Percentiles rank a stretch among this genome's conserved stretches.
Conservation (phyloP, 2,329 filamentous ascomycete species). For the Pseudogymnoascus destructans region DNA sequence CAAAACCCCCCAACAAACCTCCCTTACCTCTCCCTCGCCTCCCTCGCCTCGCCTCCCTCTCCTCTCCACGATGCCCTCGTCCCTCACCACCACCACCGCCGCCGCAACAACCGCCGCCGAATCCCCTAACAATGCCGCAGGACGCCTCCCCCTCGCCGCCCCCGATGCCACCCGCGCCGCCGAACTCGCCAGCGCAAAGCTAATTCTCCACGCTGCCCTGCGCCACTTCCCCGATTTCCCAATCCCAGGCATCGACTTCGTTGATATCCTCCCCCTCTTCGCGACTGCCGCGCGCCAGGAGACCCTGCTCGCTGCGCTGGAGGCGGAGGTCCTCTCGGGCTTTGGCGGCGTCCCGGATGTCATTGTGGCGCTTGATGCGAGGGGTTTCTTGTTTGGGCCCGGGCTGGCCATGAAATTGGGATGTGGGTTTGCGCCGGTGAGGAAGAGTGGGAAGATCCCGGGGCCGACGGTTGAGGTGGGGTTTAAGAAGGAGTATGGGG, state of each 20-base stretch:
- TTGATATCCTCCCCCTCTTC: conserved; percentile 97
- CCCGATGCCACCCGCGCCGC: conserved; percentile 24
- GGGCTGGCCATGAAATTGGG: conserved; percentile 71
- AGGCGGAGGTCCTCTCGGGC: conserved; percentile 61
- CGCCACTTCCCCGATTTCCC: conserved; percentile 89
- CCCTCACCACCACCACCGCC: background rate
- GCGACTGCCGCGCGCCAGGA: conserved; percentile 61
- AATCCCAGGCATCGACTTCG: conserved; percentile 82
- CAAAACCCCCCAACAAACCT: background rate
- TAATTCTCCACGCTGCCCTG: conserved; percentile 58
- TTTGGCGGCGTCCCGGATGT: conserved; percentile 62
- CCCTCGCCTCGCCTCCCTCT: background rate
- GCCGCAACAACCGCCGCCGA: background rate
- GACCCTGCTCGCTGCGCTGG: conserved; percentile 68
- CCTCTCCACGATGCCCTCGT: background rate
- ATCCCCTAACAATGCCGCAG: conserved; percentile 14
- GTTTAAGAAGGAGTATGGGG: conserved; percentile 92
- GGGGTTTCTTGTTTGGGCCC: conserved; percentile 92
- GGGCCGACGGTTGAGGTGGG: conserved; percentile 73
- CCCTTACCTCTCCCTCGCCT: background rate
- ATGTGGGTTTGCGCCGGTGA: conserved; percentile 79
- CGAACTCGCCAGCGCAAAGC: conserved; percentile 37
- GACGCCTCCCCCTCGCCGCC: conserved; percentile 24
- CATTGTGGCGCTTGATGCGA: conserved; percentile 82
- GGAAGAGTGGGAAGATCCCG: conserved; percentile 92